phyloP scores from a whole-genome alignment of 768 basidiomycete genomes.

The Lanmaoa rubissima region DNA sequence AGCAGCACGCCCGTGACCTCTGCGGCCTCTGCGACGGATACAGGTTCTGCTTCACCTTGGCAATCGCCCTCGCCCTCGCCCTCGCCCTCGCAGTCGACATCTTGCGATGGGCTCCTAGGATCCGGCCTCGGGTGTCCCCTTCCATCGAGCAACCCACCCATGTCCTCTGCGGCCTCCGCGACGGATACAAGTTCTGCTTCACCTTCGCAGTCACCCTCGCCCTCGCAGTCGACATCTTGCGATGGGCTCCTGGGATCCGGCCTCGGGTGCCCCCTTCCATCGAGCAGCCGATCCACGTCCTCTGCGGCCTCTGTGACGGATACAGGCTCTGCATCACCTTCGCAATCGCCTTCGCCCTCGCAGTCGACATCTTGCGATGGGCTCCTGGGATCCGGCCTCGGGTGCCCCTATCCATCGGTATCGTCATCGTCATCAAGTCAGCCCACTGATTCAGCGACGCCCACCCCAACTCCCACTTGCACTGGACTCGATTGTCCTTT shows the following conservation, averaged over 20 bases:
- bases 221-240: constrained; percentile 2
- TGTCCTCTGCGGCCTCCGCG: background rate
- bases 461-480: constrained; percentile 2
- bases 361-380: constrained; percentile 8
- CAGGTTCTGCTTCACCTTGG: background rate
- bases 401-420: background rate
- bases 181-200: background rate
- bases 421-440: background rate
- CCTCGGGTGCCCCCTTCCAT: constrained; percentile 1
- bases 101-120: background rate
- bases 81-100: background rate
- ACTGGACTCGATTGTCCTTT: constrained; percentile 17
- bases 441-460: background rate
- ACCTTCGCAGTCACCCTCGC: background rate
- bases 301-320: background rate
- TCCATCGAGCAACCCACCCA: background rate
- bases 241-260: constrained; percentile 17
- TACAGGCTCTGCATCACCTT: background rate
- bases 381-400: constrained; percentile 15
- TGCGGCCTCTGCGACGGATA: background rate
- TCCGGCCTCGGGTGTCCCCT: background rate
- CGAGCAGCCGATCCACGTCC: background rate
- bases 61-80: background rate
- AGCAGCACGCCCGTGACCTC: background rate
- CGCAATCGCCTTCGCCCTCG: background rate